These are phyloP conservation scores for Penicillium griseofulvum DNA, from an alignment of 2,329 filamentous ascomycete genomes.

Conservation along the genomic window DNA sequence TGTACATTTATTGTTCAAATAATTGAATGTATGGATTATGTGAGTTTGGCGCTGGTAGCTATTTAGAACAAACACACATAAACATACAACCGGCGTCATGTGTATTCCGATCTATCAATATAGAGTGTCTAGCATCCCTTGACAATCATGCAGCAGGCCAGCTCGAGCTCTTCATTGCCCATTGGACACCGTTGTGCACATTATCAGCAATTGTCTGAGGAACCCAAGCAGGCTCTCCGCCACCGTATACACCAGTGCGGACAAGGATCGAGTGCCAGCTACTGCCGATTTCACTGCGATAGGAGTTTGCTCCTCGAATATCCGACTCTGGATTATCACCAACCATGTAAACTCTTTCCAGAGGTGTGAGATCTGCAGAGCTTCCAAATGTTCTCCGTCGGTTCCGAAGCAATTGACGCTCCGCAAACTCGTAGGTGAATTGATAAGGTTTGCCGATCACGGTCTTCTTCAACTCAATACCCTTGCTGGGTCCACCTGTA, in stretches of 20 bases:
- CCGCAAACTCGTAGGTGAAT: conserved; percentile 79
- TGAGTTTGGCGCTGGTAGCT: background rate
- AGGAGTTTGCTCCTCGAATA: conserved; percentile 81
- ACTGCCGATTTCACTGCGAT: conserved; percentile 63
- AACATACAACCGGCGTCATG: background rate
- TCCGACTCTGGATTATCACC: conserved; percentile 89
- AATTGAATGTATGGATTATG: background rate
- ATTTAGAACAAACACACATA: background rate
- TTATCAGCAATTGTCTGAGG: conserved; percentile 69
- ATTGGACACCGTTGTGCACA: conserved; percentile 73
- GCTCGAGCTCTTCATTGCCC: conserved; percentile 62
- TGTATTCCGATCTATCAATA: background rate
- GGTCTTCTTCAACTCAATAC: conserved; percentile 59
- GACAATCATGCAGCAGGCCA: conserved; percentile 24
- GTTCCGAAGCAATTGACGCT: conserved; percentile 66
- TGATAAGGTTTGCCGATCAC: conserved; percentile 80
- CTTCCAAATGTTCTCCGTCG: conserved; percentile 50
- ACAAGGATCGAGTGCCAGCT: conserved; percentile 77
- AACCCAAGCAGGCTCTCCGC: conserved; percentile 56
- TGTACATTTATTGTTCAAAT: background rate
- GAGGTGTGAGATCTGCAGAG: conserved; percentile 39
- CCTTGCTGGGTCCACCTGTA: conserved; percentile 57
- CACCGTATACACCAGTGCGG: conserved; percentile 72
- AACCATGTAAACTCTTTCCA: conserved; percentile 86
- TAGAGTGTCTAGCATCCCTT: background rate